Conservation (phyloP, 1,139 yeast species). For the Neolecta irregularis region DNA sequence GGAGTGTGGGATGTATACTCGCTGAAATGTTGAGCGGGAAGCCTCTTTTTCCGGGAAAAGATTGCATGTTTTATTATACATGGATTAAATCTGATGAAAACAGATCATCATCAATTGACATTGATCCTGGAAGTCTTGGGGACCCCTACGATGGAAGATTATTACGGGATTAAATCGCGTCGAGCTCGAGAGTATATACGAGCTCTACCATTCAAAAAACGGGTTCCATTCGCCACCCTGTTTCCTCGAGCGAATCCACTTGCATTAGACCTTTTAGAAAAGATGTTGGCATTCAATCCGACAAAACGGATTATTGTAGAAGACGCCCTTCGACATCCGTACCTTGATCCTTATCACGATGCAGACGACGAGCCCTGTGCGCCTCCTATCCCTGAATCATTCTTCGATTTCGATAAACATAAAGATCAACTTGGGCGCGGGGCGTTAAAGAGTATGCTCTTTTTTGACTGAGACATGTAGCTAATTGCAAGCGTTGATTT, state of each 20-base stretch:
- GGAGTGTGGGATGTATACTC: conserved; percentile 93
- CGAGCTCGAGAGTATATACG: conserved; percentile 79
- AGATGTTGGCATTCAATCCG: conserved; percentile 68
- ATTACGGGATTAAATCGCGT: conserved; percentile 60
- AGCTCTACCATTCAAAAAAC: conserved; percentile 50
- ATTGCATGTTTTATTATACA: conserved; percentile 31
- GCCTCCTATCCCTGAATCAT: conserved; percentile 53
- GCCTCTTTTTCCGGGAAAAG: conserved; percentile 89
- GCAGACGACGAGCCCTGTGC: conserved; percentile 68
- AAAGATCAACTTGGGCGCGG: conserved; percentile 55
- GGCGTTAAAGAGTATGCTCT: conserved; percentile 39
- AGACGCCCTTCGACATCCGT: conserved; percentile 72
- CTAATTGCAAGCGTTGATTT: conserved; percentile 7
- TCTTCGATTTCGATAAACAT: conserved; percentile 67
- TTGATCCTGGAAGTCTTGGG: conserved; percentile 81
- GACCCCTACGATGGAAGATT: conserved; percentile 72
- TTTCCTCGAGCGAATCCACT: conserved; percentile 39
- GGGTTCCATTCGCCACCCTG: conserved; percentile 37
- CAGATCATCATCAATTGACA: conserved; percentile 58
- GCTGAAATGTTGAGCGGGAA: conserved; percentile 82
- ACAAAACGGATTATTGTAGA: conserved; percentile 59
- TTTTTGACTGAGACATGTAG: neutral
- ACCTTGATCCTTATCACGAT: conserved; percentile 63
- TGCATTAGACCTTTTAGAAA: conserved; percentile 64
- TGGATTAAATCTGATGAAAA: neutral